These are phyloP conservation scores for Brassica rapa DNA, from an alignment of 345 rosid genomes.

Conservation along the genomic window DNA sequence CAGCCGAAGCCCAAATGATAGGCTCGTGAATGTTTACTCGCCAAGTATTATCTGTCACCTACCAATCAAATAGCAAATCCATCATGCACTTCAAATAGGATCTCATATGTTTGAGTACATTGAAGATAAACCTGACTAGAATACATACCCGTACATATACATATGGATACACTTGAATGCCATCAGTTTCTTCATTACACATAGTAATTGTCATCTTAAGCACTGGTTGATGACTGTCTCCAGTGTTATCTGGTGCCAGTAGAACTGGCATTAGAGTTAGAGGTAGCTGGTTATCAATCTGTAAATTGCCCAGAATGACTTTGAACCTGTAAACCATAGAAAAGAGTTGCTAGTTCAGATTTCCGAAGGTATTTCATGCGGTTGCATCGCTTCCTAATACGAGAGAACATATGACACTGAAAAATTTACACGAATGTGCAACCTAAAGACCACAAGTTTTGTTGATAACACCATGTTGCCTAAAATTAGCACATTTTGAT, in stretches of 20 bases:
- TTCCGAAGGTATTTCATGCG: slow-evolving; percentile 1
- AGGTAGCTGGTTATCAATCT: slow-evolving; percentile 97
- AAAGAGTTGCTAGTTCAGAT: slow-evolving; percentile 11
- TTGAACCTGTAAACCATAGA: slow-evolving; percentile 73
- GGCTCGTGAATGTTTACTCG: slow-evolving; percentile 95
- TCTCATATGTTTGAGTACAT: slow-evolving; percentile 16
- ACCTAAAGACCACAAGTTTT: not conserved
- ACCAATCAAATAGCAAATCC: slow-evolving; percentile 35
- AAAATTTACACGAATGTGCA: slow-evolving; percentile 10
- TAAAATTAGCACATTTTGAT: slow-evolving; percentile 13
- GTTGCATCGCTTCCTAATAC: slow-evolving; percentile 1
- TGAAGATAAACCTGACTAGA: slow-evolving; percentile 12
- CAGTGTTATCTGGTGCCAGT: slow-evolving; percentile 77
- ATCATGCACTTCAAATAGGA: slow-evolving; percentile 20
- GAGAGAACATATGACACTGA: slow-evolving; percentile 5
- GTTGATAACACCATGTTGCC: slow-evolving; percentile 11
- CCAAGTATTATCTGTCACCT: slow-evolving; percentile 90
- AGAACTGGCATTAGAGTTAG: slow-evolving; percentile 90
- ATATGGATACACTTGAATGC: slow-evolving; percentile 79
- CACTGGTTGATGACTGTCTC: slow-evolving; percentile 78
- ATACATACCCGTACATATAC: slow-evolving; percentile 82
- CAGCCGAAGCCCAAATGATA: slow-evolving; percentile 86
- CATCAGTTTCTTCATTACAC: slow-evolving; percentile 74
- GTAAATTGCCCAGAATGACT: slow-evolving; percentile 80
- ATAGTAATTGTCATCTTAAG: slow-evolving; percentile 88